These are phyloP conservation scores for Monascus ruber DNA, from an alignment of 2,329 filamentous ascomycete species.

Conservation along the genomic window DNA sequence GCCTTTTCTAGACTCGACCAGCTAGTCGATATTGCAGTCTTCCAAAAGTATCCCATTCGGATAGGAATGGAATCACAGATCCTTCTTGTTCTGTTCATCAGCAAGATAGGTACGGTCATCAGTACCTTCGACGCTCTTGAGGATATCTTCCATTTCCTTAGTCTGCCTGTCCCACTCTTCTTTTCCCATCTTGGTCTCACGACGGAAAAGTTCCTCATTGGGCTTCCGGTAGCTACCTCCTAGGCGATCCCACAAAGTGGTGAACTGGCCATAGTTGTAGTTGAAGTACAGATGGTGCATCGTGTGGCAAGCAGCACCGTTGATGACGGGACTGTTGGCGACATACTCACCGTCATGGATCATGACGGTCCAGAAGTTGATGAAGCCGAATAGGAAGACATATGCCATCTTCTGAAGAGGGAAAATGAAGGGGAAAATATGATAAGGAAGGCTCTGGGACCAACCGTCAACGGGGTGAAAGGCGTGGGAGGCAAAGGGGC, in stretches of 20 bases:
- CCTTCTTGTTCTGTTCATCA: conserved; percentile 25
- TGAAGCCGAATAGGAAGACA: conserved; percentile 74
- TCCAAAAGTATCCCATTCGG: too few species aligned
- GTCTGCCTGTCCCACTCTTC: conserved; percentile 69
- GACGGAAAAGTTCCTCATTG: conserved; percentile 72
- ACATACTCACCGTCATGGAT: conserved; percentile 95
- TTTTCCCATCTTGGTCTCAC: conserved; percentile 74
- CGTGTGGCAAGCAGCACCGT: conserved; percentile 88
- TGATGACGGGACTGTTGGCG: conserved; percentile 80
- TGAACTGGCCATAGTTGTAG: conserved; percentile 93
- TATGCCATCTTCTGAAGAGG: conserved; percentile 86
- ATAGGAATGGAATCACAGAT: conserved; percentile 13
- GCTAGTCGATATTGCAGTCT: too few species aligned
- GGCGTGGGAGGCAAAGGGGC: conserved; percentile 80
- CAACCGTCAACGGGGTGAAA: conserved; percentile 94
- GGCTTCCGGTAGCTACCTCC: conserved; percentile 80
- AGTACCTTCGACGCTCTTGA: conserved; percentile 58
- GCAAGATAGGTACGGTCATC: conserved; percentile 35
- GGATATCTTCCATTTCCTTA: conserved; percentile 63
- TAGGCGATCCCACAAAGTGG: conserved; percentile 80
- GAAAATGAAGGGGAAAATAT: conserved; percentile 85
- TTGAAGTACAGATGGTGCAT: conserved; percentile 82
- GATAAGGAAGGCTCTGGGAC: conserved; percentile 79
- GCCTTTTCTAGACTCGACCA: too few species aligned
- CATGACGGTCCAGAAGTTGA: conserved; percentile 95